Base-by-base conservation (phyloP, 1,284 basidiomycete genomes). In the Apiotrichum domesticum region DNA sequence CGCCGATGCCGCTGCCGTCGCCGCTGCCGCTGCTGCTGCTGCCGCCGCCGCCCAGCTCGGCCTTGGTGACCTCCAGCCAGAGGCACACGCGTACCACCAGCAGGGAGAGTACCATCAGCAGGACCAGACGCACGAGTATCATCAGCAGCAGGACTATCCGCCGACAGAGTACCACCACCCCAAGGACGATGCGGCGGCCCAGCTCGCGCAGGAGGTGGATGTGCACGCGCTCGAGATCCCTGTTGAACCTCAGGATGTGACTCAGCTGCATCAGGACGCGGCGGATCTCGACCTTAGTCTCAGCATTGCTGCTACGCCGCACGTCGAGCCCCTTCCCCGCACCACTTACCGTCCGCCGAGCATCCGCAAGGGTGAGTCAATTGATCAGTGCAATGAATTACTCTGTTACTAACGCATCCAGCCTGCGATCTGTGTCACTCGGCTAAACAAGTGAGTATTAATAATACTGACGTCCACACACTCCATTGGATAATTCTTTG, bases 361-460 rank as follows among this genome's bases (percentile, higher is more conserved):
- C 48, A 75, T 75, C 41, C 53, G 73, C 11, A 75, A 75, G 52
- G 70, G 70, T 72, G 35, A 59, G 70, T 42, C 9, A 52, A 9
- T 2, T 21, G 21, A 21, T 21, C 21, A 21, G 21, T 21, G 21
- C 21, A 21, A 21, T 21, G 21, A 21, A 21, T 21, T 21, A 21
- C 21, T 14, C 9, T 6, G 13, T 44, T 55, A 29, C 41, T 54
- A 47, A 49, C 52, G 35, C 39, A 21, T 47, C 5, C 49, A 74
- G 74, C 74, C 4, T 76, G 74, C 52, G 74, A 76, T 57, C 54
- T 73, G 35, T 76, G 74, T 52, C 74, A 76, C 53, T 67, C 68
- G 10, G 72, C 73, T 7, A 76, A 75, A 55, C 74, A 74, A 55
- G 70, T 71, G 45, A 60, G 68, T 58, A 39, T 13, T 39, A 21